Evolutionary conservation across 768 basidiomycete genomes (phyloP).

Genomic region (Lactarius sp.): DNA sequence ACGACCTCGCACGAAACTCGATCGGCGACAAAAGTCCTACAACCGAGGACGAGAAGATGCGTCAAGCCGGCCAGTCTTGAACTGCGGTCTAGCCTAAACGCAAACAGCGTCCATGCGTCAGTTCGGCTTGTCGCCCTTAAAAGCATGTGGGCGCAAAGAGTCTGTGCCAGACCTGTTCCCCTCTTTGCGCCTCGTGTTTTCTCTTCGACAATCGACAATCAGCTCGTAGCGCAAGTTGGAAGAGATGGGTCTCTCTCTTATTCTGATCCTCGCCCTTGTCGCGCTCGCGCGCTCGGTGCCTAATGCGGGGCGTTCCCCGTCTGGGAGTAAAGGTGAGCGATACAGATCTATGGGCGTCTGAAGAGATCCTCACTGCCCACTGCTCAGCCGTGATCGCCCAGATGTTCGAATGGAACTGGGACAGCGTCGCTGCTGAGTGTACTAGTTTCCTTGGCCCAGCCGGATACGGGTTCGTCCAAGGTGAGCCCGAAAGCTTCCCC

Average conservation of each 20-base stretch:
- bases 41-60: neutral
- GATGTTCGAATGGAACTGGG: conserved; percentile 63
- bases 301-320: neutral
- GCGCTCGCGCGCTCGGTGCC: neutral
- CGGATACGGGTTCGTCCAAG: conserved; percentile 62
- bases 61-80: neutral
- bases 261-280: neutral
- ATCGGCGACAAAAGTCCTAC: neutral
- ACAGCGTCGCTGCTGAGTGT: conserved; percentile 57
- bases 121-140: neutral
- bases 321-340: neutral
- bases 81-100: neutral
- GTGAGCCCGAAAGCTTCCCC: conserved; percentile 28
- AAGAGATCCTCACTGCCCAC: neutral
- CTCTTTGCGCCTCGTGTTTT: neutral
- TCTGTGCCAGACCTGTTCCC: neutral
- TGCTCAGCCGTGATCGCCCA: conserved; percentile 50
- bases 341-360: too few relatives aligned
- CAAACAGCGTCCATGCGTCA: neutral
- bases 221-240: neutral
- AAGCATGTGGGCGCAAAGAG: neutral
- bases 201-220: neutral
- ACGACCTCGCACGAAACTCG: neutral
- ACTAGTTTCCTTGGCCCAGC: conserved; percentile 60
- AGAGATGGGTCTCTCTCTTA: neutral